These are phyloP conservation scores for Chrysopogon serrulatus DNA, from an alignment of 176 grass and related monocot species.

Conservation along the genomic window DNA sequence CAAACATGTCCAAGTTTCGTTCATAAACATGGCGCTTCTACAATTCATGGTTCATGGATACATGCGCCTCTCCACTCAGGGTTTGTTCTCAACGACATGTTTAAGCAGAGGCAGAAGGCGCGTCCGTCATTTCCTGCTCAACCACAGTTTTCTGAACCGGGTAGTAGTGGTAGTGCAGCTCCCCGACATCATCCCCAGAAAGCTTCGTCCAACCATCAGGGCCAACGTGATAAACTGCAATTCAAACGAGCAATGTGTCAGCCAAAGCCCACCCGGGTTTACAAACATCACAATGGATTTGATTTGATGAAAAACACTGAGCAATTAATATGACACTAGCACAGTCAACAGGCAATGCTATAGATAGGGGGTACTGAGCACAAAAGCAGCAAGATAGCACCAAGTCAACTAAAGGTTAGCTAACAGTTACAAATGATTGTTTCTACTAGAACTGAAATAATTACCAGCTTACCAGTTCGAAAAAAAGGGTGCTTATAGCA, in stretches of 20 bases:
- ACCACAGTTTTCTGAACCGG: constrained; percentile 46
- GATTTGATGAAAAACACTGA: background rate
- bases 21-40: constrained; percentile 23
- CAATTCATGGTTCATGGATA: background rate
- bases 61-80: background rate
- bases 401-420: background rate
- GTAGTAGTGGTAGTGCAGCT: constrained; percentile 93
- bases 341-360: background rate
- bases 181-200: constrained; percentile 86
- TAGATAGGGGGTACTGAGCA: background rate
- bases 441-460: background rate
- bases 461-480: background rate
- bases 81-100: background rate
- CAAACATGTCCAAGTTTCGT: constrained; percentile 28
- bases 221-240: constrained; percentile 85
- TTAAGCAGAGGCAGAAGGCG: constrained; percentile 50
- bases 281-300: background rate
- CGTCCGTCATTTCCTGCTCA: constrained; percentile 84
- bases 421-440: background rate
- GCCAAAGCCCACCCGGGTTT: background rate
- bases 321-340: background rate
- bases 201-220: constrained; percentile 90
- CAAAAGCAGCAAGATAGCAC: background rate
- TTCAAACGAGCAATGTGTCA: background rate
- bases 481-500: background rate